Conservation (phyloP, 192 early-diverging fungal genomes). For the Coemansia sp. region DNA sequence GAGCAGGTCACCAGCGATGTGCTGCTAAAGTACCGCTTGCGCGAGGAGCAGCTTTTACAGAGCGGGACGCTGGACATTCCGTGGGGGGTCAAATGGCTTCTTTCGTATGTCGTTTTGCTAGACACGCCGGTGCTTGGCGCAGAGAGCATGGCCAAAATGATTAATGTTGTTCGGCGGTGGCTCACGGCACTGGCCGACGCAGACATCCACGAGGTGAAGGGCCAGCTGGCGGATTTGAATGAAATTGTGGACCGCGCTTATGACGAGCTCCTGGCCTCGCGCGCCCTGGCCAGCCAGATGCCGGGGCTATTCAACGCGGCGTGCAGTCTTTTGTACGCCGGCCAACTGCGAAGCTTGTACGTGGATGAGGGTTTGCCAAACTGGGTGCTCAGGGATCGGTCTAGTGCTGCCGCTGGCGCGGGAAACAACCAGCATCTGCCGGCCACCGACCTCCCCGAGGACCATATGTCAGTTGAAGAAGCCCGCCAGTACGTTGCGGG, state of each 20-base stretch:
- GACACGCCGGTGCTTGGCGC: conserved; percentile 17
- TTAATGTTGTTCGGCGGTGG: conserved; percentile 19
- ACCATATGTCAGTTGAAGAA: conserved; percentile 7
- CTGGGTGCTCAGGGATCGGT: conserved; percentile 24
- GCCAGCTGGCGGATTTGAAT: conserved; percentile 8
- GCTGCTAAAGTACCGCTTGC: conserved; percentile 22
- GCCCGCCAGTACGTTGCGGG: conserved; percentile 8
- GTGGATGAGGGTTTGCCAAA: conserved; percentile 28
- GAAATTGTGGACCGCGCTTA: conserved; percentile 9
- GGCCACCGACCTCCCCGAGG: background rate
- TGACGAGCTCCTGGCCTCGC: conserved; percentile 13
- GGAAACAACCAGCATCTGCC: background rate
- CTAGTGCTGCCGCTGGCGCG: too few species aligned
- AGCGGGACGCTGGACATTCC: conserved; percentile 29
- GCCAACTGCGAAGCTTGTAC: conserved; percentile 13
- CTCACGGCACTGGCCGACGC: conserved; percentile 17
- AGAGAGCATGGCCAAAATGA: conserved; percentile 4
- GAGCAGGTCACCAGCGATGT: conserved; percentile 20
- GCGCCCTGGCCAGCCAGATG: conserved; percentile 9
- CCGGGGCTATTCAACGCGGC: conserved; percentile 35
- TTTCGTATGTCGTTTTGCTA: conserved; percentile 30
- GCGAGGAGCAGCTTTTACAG: conserved; percentile 19
- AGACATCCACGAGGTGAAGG: conserved; percentile 24
- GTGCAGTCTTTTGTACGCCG: conserved; percentile 41
- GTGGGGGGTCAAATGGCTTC: conserved; percentile 43